Conservation (phyloP, 352 stramenopile genomes). For the Blastocystis hominis region DNA sequence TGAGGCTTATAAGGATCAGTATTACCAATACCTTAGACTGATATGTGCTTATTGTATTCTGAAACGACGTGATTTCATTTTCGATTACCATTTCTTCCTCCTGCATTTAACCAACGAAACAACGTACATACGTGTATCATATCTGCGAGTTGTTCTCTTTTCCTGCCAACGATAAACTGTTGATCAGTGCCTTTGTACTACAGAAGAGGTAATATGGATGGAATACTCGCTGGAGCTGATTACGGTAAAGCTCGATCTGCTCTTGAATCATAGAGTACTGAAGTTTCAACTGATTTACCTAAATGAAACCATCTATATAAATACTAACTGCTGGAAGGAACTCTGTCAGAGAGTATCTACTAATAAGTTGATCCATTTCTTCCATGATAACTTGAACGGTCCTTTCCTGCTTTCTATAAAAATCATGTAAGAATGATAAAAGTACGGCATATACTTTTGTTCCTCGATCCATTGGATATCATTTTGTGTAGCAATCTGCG, state of each 20-base stretch:
- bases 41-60: background rate
- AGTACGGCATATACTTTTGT: background rate
- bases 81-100: slow-evolving; percentile 7
- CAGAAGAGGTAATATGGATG: background rate
- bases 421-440: background rate
- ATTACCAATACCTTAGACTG: background rate
- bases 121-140: background rate
- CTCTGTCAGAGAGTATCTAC: background rate
- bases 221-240: background rate
- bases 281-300: background rate
- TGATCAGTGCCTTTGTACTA: slow-evolving; percentile 20
- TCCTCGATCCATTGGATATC: slow-evolving; percentile 47
- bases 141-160: background rate
- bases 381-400: background rate
- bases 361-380: background rate
- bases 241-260: background rate
- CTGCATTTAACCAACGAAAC: background rate
- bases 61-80: background rate
- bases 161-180: background rate
- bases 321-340: background rate
- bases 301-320: background rate
- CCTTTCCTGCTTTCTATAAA: background rate
- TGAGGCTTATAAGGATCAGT: background rate
- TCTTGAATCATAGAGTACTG: slow-evolving; percentile 20
- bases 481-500: background rate